These are phyloP conservation scores for Salix exigua DNA, from an alignment of 345 rosid species.

Conservation along the genomic window DNA sequence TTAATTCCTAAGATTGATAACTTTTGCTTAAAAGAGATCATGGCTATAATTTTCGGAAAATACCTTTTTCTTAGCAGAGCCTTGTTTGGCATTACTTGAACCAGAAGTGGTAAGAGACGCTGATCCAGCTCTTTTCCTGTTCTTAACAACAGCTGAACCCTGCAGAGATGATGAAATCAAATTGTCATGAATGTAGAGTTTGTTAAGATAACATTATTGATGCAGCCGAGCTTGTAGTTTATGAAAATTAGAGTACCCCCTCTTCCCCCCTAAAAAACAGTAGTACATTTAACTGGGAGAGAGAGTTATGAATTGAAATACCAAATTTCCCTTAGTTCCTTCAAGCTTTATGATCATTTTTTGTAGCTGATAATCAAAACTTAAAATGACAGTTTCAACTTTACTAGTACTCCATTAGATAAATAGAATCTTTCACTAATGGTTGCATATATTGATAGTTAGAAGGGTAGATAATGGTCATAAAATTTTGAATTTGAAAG, in stretches of 20 bases:
- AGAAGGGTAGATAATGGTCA: not conserved
- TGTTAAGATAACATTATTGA: not conserved
- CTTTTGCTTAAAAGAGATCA: not conserved
- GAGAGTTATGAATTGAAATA: too few relatives aligned
- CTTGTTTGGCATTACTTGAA: conserved; percentile 37
- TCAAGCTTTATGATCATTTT: not conserved
- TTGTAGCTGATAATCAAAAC: not conserved
- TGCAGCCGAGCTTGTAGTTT: too few relatives aligned
- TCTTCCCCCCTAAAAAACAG: too few relatives aligned
- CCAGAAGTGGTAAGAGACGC: conserved; percentile 38
- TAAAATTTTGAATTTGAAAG: not conserved
- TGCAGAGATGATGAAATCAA: conserved; percentile 23
- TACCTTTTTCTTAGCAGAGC: conserved; percentile 65
- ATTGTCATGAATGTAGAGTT: not conserved
- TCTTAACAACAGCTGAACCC: conserved; percentile 42
- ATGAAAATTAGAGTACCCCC: too few relatives aligned
- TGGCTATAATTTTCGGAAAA: not conserved
- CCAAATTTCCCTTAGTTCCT: not conserved
- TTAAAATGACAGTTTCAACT: not conserved
- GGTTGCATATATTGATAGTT: not conserved
- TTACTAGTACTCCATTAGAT: not conserved
- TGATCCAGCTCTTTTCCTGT: conserved; percentile 45
- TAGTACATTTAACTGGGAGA: too few relatives aligned
- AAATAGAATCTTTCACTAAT: not conserved
- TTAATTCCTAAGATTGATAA: not conserved